These are phyloP conservation scores for Oryza meyeriana DNA, from an alignment of 176 grass and related monocot species.

Conservation along the genomic window DNA sequence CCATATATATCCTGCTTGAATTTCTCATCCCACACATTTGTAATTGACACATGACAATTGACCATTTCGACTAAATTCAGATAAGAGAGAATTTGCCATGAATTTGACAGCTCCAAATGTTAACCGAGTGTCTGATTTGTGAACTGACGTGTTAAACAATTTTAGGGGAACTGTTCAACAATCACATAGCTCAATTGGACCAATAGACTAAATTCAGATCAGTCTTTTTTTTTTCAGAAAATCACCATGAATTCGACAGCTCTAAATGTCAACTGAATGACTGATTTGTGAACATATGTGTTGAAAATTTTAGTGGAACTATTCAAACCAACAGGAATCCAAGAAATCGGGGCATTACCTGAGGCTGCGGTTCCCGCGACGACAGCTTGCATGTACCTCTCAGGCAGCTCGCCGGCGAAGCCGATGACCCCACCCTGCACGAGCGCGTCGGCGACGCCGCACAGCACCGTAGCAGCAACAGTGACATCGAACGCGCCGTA, in stretches of 20 bases:
- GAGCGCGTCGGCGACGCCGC: slow-evolving; percentile 71
- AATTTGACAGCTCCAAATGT: neutral
- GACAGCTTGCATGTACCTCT: slow-evolving; percentile 88
- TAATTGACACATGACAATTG: neutral
- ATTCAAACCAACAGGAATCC: neutral
- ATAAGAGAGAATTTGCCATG: neutral
- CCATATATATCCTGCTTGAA: neutral
- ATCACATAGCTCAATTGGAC: neutral
- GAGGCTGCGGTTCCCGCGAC: slow-evolving; percentile 81
- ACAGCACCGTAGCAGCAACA: slow-evolving; percentile 54
- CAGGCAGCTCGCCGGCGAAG: slow-evolving; percentile 78
- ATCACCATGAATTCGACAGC: neutral
- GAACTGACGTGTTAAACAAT: neutral
- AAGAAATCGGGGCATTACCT: slow-evolving; percentile 20
- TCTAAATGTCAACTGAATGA: neutral
- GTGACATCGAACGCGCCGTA: slow-evolving; percentile 75
- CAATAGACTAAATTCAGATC: neutral
- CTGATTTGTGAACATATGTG: neutral
- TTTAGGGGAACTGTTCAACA: neutral
- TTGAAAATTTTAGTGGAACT: neutral
- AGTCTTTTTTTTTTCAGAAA: neutral
- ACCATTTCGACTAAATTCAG: neutral
- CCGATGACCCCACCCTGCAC: slow-evolving; percentile 92
- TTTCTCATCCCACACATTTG: neutral
- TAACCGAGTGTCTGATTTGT: neutral